These are phyloP conservation scores for Didymella lethalis DNA, from an alignment of 2,329 filamentous ascomycete species.

Conservation along the genomic window DNA sequence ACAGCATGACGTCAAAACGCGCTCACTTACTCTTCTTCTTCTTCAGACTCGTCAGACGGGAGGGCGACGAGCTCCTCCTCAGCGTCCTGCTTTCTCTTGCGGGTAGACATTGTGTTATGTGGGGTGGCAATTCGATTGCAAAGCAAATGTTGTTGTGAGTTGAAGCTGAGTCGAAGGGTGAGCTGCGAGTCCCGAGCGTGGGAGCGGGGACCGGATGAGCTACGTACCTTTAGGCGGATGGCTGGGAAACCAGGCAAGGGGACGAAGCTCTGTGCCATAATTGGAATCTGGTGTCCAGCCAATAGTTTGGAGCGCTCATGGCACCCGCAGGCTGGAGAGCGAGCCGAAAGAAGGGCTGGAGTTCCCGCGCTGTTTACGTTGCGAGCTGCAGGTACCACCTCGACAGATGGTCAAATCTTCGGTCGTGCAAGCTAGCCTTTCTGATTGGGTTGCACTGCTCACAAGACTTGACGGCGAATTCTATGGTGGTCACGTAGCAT, in stretches of 20 bases:
- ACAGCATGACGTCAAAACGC: conserved; percentile 49
- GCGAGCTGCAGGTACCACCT: conserved; percentile 38
- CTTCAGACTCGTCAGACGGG: conserved; percentile 54
- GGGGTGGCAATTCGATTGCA: conserved; percentile 9
- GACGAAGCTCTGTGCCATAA: conserved; percentile 37
- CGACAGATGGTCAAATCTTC: conserved; percentile 10
- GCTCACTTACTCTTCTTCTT: conserved; percentile 55
- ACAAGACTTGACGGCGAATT: not conserved
- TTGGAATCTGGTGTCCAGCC: conserved; percentile 33
- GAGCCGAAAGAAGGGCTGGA: conserved; percentile 17
- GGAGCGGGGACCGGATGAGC: conserved; percentile 42
- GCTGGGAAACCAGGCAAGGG: conserved; percentile 43
- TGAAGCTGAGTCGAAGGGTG: conserved; percentile 30
- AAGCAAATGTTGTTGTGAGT: conserved; percentile 23
- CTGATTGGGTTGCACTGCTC: conserved; percentile 3
- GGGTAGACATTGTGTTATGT: conserved; percentile 50
- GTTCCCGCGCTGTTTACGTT: conserved; percentile 16
- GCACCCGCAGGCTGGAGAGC: conserved; percentile 30
- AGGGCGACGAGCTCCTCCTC: conserved; percentile 55
- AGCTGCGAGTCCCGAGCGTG: conserved; percentile 27
- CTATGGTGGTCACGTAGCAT: no score
- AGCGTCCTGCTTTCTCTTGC: conserved; percentile 55
- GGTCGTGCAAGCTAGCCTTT: conserved; percentile 10
- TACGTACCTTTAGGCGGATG: conserved; percentile 39
- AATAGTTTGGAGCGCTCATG: conserved; percentile 33